Conservation (phyloP, 495 filamentous ascomycete genomes). For the Mytilinidion resinicola region DNA sequence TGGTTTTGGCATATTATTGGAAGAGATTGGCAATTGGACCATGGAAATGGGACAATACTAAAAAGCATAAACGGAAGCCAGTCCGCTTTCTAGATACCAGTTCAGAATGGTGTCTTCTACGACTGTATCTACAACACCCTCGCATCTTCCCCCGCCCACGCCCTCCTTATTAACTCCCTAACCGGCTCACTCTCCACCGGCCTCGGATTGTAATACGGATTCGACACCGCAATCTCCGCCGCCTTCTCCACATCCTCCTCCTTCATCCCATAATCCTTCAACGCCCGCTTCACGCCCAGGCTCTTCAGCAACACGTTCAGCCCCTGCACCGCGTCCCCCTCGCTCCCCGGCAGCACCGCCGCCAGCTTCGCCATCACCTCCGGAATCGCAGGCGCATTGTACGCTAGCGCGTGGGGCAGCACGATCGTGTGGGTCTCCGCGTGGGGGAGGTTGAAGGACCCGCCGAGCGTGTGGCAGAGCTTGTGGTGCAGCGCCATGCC, state of each 20-base stretch:
- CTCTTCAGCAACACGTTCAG: conserved; percentile 54
- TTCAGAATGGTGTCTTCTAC: no score
- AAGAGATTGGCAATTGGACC: no score
- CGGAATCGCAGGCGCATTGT: conserved; percentile 59
- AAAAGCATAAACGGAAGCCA: no score
- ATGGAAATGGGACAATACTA: no score
- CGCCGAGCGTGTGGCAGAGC: conserved; percentile 62
- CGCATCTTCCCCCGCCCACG: conserved; percentile 63
- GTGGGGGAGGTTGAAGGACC: conserved; percentile 63
- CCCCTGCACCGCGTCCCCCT: conserved; percentile 54
- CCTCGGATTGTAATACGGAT: conserved; percentile 61
- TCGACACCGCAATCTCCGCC: conserved; percentile 57
- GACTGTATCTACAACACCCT: conserved; percentile 37
- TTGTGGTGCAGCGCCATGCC: conserved; percentile 70
- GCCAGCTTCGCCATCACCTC: conserved; percentile 53
- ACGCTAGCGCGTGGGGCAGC: conserved; percentile 60
- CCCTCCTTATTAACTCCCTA: conserved; percentile 57
- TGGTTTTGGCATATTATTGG: no score
- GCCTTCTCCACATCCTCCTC: conserved; percentile 62
- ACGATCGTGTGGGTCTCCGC: conserved; percentile 66
- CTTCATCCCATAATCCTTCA: conserved; percentile 57
- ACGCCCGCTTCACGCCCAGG: conserved; percentile 51
- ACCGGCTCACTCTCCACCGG: conserved; percentile 47
- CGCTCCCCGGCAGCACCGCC: conserved; percentile 51
- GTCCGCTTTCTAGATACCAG: no score